phyloP scores from a whole-genome alignment of 2,329 filamentous ascomycete genomes.

The Diplodia sapinea region DNA sequence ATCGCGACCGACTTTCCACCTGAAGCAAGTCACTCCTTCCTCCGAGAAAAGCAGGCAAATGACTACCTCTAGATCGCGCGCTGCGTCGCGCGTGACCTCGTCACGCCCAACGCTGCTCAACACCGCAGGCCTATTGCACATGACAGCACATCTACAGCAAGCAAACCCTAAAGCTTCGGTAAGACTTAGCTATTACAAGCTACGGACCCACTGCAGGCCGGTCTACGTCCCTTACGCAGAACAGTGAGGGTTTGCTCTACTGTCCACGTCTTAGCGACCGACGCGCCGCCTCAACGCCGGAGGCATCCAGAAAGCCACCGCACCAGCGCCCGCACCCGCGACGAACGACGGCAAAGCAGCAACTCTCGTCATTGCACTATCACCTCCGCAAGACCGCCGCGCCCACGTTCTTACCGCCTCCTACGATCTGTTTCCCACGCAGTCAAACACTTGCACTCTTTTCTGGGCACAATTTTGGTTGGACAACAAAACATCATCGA shows the following conservation, averaged over 20 bases:
- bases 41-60: not conserved
- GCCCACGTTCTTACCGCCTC: not conserved
- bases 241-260: not conserved
- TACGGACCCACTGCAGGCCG: not conserved
- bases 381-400: not conserved
- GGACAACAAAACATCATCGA: not conserved
- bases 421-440: not conserved
- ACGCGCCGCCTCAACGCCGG: not conserved
- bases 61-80: slow-evolving; percentile 4
- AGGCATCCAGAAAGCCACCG: not conserved
- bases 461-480: not conserved
- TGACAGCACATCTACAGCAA: slow-evolving; percentile 7
- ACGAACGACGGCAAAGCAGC: not conserved
- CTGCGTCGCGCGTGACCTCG: not conserved
- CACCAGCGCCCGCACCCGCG: not conserved
- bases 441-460: not conserved
- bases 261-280: not conserved
- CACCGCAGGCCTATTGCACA: slow-evolving; percentile 7
- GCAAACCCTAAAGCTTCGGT: not conserved
- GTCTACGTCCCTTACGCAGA: not conserved
- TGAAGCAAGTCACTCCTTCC: slow-evolving; percentile 1
- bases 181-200: not conserved
- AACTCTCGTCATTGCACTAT: not conserved
- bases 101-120: not conserved
- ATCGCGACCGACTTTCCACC: not conserved